These are phyloP conservation scores for Wallacemonas sp. DNA, from an alignment of 208 protist species.

Conservation along the genomic window DNA sequence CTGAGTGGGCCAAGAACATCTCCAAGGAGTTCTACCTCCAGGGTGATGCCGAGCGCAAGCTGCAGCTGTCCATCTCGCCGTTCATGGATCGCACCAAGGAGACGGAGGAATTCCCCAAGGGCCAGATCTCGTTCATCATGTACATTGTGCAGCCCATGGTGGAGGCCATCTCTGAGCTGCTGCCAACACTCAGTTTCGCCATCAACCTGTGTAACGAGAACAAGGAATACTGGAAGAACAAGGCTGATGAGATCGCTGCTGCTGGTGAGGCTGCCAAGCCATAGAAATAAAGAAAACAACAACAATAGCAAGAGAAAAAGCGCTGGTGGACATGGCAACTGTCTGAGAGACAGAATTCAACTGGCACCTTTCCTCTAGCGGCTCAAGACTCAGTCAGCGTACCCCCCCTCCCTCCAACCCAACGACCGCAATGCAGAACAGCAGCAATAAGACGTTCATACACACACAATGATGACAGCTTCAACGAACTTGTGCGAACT, in stretches of 20 bases:
- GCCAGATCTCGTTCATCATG: conserved; percentile 93
- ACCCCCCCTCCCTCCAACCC: no score
- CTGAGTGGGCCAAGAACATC: conserved; percentile 93
- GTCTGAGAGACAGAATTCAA: no score
- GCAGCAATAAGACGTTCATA: no score
- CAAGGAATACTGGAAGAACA: conserved; percentile 78
- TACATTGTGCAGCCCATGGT: conserved; percentile 92
- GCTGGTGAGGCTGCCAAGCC: neutral
- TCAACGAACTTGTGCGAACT: no score
- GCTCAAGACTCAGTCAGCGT: no score
- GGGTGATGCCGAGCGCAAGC: conserved; percentile 87
- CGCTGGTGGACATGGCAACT: neutral
- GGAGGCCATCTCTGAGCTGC: conserved; percentile 80
- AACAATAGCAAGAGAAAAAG: conserved; percentile 9
- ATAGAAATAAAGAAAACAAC: no score
- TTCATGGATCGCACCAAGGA: conserved; percentile 92
- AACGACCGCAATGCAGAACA: no score
- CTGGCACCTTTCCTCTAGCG: no score
- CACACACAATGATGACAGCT: no score
- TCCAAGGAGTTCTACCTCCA: conserved; percentile 93
- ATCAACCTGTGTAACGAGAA: conserved; percentile 82
- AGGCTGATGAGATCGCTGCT: conserved; percentile 29
- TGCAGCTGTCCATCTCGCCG: conserved; percentile 85
- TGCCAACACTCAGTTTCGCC: conserved; percentile 81
- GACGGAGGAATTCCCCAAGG: conserved; percentile 80